phyloP scores from a whole-genome alignment of 805 yeast species.

The Schwanniomyces vanrijiae region DNA sequence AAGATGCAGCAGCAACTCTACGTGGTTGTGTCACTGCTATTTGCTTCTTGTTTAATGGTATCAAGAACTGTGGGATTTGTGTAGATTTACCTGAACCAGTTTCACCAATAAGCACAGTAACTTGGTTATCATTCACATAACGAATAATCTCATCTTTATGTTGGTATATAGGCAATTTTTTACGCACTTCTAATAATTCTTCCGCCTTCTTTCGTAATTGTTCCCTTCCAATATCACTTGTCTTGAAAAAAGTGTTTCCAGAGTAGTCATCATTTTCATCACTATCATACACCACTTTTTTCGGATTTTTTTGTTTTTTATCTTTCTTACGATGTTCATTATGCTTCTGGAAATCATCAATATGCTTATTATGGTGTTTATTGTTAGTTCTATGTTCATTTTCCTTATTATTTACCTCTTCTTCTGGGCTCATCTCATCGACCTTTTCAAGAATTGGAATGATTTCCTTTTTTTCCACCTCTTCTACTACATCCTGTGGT shows the following conservation, averaged over 20 bases:
- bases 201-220: slow-evolving; percentile 41
- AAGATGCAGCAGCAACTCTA: slow-evolving; percentile 93
- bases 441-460: not conserved
- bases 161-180: slow-evolving; percentile 71
- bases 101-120: slow-evolving; percentile 87
- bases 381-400: not conserved
- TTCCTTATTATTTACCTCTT: not conserved
- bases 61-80: slow-evolving; percentile 90
- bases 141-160: slow-evolving; percentile 64
- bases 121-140: slow-evolving; percentile 56
- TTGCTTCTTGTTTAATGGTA: slow-evolving; percentile 49
- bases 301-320: slow-evolving; percentile 1
- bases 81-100: slow-evolving; percentile 99
- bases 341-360: not conserved
- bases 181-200: slow-evolving; percentile 50
- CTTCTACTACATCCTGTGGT: not conserved
- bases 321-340: not conserved
- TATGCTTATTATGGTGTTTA: not conserved
- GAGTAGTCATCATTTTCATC: slow-evolving; percentile 25
- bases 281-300: slow-evolving; percentile 34
- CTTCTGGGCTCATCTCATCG: not conserved
- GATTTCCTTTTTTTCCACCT: not conserved
- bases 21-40: slow-evolving; percentile 97
- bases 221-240: slow-evolving; percentile 4
- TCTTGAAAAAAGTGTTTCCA: slow-evolving; percentile 2